Evolutionary conservation across 768 basidiomycete genomes (phyloP).

Genomic region (Suillus hirtellus): DNA sequence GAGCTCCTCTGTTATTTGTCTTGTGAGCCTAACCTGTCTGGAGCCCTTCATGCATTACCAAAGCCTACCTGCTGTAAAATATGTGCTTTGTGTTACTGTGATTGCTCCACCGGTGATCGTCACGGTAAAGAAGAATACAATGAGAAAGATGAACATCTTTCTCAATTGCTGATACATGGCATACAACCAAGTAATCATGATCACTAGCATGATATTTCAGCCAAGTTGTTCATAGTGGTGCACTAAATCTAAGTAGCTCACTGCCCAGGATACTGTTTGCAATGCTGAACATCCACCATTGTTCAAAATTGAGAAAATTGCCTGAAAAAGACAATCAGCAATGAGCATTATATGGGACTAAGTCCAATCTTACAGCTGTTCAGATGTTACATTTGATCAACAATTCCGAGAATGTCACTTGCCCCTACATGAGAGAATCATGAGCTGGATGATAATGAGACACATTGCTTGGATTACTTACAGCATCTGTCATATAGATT

Average conservation of each 20-base stretch:
- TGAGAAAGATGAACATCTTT: background rate
- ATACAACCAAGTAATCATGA: background rate
- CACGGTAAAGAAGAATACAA: background rate
- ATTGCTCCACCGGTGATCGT: background rate
- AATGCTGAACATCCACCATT: background rate
- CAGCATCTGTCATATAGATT: background rate
- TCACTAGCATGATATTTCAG: background rate
- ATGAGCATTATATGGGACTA: background rate
- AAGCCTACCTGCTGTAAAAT: background rate
- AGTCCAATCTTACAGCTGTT: background rate
- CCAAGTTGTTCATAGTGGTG: no score
- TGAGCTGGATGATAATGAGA: background rate
- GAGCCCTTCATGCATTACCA: background rate
- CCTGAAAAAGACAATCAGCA: background rate
- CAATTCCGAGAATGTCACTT: background rate
- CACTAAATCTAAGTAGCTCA: background rate
- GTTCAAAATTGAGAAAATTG: background rate
- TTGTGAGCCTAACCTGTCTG: background rate
- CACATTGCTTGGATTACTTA: background rate
- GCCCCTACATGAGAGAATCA: background rate
- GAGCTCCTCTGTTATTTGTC: background rate
- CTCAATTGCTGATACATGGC: background rate
- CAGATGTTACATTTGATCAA: background rate
- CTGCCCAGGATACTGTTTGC: background rate
- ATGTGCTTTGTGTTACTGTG: background rate